Conservation (phyloP, 2,329 filamentous ascomycete genomes). For the Xylariales sp. region DNA sequence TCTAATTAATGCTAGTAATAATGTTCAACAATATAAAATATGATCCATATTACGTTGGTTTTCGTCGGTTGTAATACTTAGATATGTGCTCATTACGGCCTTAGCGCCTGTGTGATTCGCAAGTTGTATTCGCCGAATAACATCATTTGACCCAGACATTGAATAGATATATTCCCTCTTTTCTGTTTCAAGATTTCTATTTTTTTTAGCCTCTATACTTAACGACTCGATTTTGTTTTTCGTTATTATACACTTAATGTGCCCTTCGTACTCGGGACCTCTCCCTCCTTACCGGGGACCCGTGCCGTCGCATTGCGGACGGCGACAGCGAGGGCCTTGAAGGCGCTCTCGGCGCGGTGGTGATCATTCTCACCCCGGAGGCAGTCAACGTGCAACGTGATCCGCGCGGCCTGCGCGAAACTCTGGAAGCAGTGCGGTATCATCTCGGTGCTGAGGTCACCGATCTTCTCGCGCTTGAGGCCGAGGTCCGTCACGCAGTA, state of each 20-base stretch:
- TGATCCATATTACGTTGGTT: too few species aligned
- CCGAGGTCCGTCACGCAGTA: constrained; percentile 86
- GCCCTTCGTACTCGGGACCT: constrained; percentile 96
- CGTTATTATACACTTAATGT: constrained; percentile 72
- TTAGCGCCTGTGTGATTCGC: too few species aligned
- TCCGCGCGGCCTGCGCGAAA: constrained; percentile 88
- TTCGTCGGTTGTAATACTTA: too few species aligned
- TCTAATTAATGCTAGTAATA: constrained; percentile 22
- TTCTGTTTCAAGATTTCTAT: constrained; percentile 1
- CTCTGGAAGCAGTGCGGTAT: constrained; percentile 94
- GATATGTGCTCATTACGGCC: too few species aligned
- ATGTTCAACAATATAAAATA: not conserved
- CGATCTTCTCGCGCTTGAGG: constrained; percentile 90
- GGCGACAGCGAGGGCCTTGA: constrained; percentile 94
- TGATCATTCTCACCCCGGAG: constrained; percentile 93
- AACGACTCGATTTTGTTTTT: not conserved
- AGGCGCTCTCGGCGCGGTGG: constrained; percentile 94
- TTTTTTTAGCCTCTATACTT: not conserved
- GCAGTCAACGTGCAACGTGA: constrained; percentile 97
- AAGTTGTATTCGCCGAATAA: not conserved
- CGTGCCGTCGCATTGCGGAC: constrained; percentile 79
- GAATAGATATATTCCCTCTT: not conserved
- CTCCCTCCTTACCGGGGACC: constrained; percentile 84
- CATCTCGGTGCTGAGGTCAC: constrained; percentile 95
- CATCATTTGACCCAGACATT: too few species aligned